Conservation (phyloP, 495 filamentous ascomycete genomes). For the Aspergillus heteromorphus region DNA sequence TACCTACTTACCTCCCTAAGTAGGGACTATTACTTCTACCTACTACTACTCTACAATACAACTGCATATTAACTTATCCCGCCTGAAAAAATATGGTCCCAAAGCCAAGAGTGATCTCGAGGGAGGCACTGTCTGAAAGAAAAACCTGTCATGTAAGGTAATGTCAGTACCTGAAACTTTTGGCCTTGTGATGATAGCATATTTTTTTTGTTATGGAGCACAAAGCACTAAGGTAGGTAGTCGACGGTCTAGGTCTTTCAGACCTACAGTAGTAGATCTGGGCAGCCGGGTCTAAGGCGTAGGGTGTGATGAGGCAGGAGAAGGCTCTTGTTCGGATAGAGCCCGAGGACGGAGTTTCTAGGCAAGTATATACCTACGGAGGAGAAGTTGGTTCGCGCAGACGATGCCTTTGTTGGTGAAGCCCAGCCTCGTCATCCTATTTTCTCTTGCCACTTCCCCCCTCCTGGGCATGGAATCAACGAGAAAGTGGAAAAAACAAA, state of each 20-base stretch:
- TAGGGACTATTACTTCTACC: too few species aligned
- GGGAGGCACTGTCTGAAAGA: neutral
- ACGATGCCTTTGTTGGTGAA: neutral
- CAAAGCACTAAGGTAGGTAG: neutral
- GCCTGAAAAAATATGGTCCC: neutral
- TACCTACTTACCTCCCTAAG: too few species aligned
- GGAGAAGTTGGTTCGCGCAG: neutral
- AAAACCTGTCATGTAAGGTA: neutral
- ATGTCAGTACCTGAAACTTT: neutral
- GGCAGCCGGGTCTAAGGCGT: neutral
- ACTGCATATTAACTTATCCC: too few species aligned
- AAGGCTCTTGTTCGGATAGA: too few species aligned
- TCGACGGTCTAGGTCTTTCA: neutral
- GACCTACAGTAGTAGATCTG: neutral
- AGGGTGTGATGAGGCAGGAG: neutral
- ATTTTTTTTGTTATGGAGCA: neutral
- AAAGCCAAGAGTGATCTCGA: neutral
- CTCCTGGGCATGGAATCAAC: too few species aligned
- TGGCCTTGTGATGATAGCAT: neutral
- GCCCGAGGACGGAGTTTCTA: too few species aligned
- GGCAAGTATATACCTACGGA: too few species aligned
- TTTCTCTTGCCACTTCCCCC: neutral
- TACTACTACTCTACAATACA: too few species aligned
- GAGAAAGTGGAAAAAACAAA: neutral
- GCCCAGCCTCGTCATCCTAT: neutral